Evolutionary conservation across 2,329 filamentous ascomycete species (phyloP), one percentile per base, ranked within the genome.

Genomic region (Raffaelea arxii): DNA sequence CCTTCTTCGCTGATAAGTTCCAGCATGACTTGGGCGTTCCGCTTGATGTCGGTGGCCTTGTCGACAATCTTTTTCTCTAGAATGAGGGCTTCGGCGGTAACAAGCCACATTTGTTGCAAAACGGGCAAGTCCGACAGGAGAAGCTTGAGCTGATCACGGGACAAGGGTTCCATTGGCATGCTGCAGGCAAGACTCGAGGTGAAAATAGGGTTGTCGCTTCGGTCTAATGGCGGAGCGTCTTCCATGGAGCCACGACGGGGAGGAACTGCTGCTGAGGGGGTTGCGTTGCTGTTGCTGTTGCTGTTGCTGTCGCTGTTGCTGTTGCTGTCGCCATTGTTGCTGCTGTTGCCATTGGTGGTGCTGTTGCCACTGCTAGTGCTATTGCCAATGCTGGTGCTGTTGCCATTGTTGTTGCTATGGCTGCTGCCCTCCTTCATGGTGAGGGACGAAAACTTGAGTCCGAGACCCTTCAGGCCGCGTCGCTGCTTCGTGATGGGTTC

Each of bases 1-100:
- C 74, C 76, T 46, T 80, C 75, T 49, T 82, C 78, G 42, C 73
- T 70, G 52, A 83, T 82, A n/a, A 83, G 64, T 49, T 82, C 77
- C 46, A 81, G 62, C 62, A 83, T 71, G 22, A 82, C 73, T 51
- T 78, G 71, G 12, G 73, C 74, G 47, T 82, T 82, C 36, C 78
- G 71, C 57, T 78, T 79, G 53, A 83, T 83, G 50, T 82, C 75
- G 49, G 74, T 66, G 0, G 76, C 64, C 21, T 74, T 66, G 48
- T 72, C 66, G 6, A 83, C 78, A 44, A 83, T 75, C 25, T 68
- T 69, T 27, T 78, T 67, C 43, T 80, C 69, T 5, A 82, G 62
- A 25, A 83, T 78, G 32, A 80, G 57, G 4, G 77, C 74, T 56
- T 83, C 79, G 18, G 79, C 79, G 1, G 78, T 81, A 21, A 70